Base-by-base conservation (phyloP, 345 rosid genomes). In the Cardamine occulta region DNA sequence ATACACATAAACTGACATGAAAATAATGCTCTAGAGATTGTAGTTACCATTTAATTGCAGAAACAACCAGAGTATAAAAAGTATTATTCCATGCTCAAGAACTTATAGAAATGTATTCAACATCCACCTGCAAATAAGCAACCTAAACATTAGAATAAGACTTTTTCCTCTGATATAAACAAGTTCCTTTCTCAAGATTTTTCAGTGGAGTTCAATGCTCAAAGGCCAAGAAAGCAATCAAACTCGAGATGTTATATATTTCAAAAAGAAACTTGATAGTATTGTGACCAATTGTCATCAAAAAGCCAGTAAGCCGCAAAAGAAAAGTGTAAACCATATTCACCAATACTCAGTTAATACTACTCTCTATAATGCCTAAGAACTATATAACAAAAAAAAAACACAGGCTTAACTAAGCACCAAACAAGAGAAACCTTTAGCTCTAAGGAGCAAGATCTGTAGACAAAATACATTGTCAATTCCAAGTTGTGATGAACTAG, bases 101-200 rank as follows among this genome's bases (percentile, higher is more conserved):
- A 19, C 39, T 26, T 29, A 48, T 23, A 51, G 48, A 62, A 53
- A 12, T 51, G 47, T 54, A 59, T 37, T 48, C 40, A n/a, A 51
- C 21, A 59, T 24, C 39, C 31, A 61, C 76, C 82, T 68, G 76
- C 45, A 72, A 9, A 56, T 35, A 58, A 62, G 28, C 45, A 76
- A 59, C 24, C 23, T 62, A 21, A 70, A 53, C 65, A 31, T 51
- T 18, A 76, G 19, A 71, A 17, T 42, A 70, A 54, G 18, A 52
- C 29, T 21, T 21, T 31, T n/a, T 31, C 13, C 26, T 54, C 42
- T 19, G 18, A 19, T 45, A 42, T 15, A 55, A 21, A 42, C 51
- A 42, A 76, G 53, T 17, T 42, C 18, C 23, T 4, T 23, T 13
- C 39, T 28, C 3, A 73, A 64, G 57, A 63, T 28, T 21, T 42